A percentile compares a stretch with the other conserved stretches of the same genome.
Conservation (phyloP, 2,329 filamentous ascomycete genomes). For the Hymenoscyphus occultus region DNA sequence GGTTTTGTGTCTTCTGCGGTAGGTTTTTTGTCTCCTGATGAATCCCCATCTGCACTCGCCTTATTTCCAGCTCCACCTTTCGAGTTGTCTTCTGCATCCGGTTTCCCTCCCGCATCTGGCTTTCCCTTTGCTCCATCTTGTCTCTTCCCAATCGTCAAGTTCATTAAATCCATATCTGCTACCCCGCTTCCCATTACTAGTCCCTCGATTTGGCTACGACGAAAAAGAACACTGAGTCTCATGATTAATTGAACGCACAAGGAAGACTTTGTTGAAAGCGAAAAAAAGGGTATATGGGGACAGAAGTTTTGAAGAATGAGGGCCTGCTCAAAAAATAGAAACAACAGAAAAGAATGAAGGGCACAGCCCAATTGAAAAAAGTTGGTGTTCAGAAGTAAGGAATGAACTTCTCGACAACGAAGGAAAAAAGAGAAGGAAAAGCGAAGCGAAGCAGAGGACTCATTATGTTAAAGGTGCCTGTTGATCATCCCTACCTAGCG, state of each 20-base stretch:
- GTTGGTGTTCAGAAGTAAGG: conserved; percentile 1
- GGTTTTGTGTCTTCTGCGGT: not conserved
- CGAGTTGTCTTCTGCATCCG: too few relatives aligned
- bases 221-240: not conserved
- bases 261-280: not conserved
- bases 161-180: not conserved
- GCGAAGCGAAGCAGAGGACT: not conserved
- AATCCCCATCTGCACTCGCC: not conserved
- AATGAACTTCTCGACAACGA: conserved; percentile 1
- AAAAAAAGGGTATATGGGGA: not conserved
- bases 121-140: not conserved
- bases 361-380: not conserved
- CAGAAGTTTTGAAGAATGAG: conserved; percentile 2
- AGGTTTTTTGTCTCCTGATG: not conserved
- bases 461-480: not conserved
- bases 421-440: not conserved
- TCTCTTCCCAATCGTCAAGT: not conserved
- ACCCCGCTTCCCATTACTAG: conserved; percentile 3
- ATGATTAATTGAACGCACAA: not conserved
- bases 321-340: conserved; percentile 6
- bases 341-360: conserved; percentile 6
- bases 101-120: not conserved
- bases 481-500: not conserved
- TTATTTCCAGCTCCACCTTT: not conserved
- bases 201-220: conserved; percentile 4